phyloP scores from a whole-genome alignment of 257 asterid species.

The Solanum appendiculatum region DNA sequence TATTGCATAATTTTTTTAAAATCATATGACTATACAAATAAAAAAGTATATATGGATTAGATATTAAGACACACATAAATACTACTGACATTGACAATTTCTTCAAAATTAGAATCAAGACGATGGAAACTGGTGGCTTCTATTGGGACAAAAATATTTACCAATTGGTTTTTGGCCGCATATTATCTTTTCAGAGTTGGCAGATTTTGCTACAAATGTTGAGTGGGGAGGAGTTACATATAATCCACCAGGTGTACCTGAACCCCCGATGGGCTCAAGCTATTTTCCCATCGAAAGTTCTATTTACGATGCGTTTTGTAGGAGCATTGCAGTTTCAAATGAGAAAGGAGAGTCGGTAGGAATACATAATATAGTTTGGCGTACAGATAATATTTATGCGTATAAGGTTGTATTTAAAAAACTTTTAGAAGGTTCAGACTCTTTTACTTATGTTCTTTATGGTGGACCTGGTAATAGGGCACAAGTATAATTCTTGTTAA shows the following conservation, averaged over 20 bases:
- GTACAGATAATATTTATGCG: neutral
- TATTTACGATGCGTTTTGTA: neutral
- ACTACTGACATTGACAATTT: neutral
- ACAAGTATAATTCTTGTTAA: neutral
- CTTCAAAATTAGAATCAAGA: neutral
- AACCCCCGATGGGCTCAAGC: neutral
- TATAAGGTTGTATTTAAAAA: neutral
- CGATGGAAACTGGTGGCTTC: neutral
- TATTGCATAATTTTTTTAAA: neutral
- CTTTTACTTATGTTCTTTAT: neutral
- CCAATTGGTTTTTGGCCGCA: neutral
- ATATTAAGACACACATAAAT: neutral
- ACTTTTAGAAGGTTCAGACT: neutral
- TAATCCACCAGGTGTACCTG: neutral
- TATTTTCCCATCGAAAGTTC: neutral
- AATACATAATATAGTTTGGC: neutral
- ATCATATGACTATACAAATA: neutral
- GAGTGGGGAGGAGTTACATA: neutral
- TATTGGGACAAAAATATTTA: too few species aligned
- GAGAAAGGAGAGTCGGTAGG: neutral
- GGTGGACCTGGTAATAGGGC: neutral
- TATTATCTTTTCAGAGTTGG: neutral
- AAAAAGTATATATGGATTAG: neutral
- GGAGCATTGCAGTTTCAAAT: neutral
- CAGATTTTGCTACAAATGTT: neutral